phyloP scores from a whole-genome alignment of 2,329 filamentous ascomycete species.

The Fusarium tuaranense region DNA sequence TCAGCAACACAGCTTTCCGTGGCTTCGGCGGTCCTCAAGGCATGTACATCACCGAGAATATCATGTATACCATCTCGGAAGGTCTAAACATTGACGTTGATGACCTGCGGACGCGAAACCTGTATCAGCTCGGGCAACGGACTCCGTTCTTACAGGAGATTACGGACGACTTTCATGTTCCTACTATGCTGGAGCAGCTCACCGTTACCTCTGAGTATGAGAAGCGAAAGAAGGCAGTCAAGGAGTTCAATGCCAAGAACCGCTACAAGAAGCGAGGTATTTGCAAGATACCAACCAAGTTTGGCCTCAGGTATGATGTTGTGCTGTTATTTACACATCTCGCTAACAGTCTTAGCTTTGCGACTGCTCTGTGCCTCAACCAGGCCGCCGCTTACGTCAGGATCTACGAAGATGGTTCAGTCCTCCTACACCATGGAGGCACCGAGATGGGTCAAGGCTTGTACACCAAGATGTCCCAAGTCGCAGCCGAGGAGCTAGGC shows the following conservation, averaged over 20 bases:
- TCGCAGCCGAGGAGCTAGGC: conserved; percentile 84
- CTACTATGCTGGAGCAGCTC: conserved; percentile 10
- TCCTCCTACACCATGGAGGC: conserved; percentile 89
- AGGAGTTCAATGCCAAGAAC: conserved; percentile 79
- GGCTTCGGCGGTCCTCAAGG: conserved; percentile 17
- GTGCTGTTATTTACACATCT: accelerated
- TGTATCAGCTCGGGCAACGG: conserved; percentile 13
- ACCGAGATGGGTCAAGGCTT: conserved; percentile 95
- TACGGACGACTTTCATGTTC: conserved; percentile 11
- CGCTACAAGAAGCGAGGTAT: conserved; percentile 91
- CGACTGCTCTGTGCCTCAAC: conserved; percentile 90
- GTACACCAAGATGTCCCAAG: conserved; percentile 93
- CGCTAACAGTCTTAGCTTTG: conserved; percentile 49
- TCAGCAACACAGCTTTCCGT: conserved; percentile 20
- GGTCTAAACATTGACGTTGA: conserved; percentile 12
- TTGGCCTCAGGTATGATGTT: conserved; percentile 75
- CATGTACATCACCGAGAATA: conserved; percentile 16
- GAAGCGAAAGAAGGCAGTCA: background rate
- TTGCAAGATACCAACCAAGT: conserved; percentile 88
- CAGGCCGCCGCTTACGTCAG: conserved; percentile 91
- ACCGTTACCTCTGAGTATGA: conserved; percentile 1
- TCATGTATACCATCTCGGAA: conserved; percentile 10
- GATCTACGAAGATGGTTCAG: conserved; percentile 90
- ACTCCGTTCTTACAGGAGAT: conserved; percentile 19
- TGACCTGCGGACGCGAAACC: background rate